These are phyloP conservation scores for Prasinococcaceae sp. DNA, from an alignment of 139 green algal species.

Conservation along the genomic window DNA sequence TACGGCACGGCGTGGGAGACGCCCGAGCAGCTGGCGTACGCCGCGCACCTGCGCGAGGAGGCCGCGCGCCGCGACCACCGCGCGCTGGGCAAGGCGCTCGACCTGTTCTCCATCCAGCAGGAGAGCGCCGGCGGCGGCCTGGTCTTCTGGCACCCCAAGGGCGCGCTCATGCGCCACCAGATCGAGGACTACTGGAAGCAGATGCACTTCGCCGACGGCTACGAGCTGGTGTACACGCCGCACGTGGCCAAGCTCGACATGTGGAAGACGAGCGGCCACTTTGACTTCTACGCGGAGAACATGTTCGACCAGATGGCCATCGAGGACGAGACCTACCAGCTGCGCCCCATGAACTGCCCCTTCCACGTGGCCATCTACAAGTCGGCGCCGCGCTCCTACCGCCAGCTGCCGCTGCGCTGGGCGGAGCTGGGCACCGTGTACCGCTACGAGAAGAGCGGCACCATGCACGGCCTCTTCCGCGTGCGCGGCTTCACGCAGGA, in stretches of 20 bases:
- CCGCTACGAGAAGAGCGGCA: slow-evolving; percentile 70
- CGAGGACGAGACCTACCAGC: slow-evolving; percentile 85
- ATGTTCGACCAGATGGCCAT: slow-evolving; percentile 83
- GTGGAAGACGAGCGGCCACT: slow-evolving; percentile 89
- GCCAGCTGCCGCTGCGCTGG: slow-evolving; percentile 81
- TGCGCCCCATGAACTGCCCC: slow-evolving; percentile 98
- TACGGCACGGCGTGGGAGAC: slow-evolving; percentile 87
- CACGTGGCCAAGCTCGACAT: slow-evolving; percentile 90
- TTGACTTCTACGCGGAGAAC: slow-evolving; percentile 88
- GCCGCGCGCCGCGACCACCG: slow-evolving; percentile 68
- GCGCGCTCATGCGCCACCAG: slow-evolving; percentile 62
- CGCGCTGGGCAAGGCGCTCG: slow-evolving; percentile 76
- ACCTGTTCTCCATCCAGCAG: slow-evolving; percentile 83
- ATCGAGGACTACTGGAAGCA: slow-evolving; percentile 92
- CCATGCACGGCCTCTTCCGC: slow-evolving; percentile 93
- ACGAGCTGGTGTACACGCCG: slow-evolving; percentile 77
- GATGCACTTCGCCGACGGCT: slow-evolving; percentile 60
- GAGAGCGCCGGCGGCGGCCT: slow-evolving; percentile 63
- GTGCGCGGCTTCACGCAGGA: slow-evolving; percentile 96
- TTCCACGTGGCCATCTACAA: slow-evolving; percentile 95
- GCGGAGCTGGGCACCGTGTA: slow-evolving; percentile 97
- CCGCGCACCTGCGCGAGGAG: slow-evolving; percentile 55
- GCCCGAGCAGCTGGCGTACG: slow-evolving; percentile 34
- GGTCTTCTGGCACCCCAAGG: slow-evolving; percentile 94
- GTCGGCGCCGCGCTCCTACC: slow-evolving; percentile 40